phyloP scores from a whole-genome alignment of 192 early-diverging fungal genomes.

The Diversispora epigaea region DNA sequence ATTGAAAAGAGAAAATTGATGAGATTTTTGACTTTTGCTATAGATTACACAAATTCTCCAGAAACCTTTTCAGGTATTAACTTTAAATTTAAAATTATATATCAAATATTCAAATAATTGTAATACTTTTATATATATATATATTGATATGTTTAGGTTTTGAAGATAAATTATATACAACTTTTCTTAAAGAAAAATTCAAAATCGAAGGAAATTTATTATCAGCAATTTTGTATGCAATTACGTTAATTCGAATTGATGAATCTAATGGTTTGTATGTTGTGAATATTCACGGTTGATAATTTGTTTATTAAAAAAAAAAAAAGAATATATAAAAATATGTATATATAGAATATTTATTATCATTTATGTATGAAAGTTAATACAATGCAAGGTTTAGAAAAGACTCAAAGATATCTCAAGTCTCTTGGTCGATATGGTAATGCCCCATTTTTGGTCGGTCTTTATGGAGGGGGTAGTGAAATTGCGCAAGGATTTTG shows the following conservation, averaged over 20 bases:
- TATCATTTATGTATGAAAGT: no score
- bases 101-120: background rate
- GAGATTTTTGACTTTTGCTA: slow-evolving; percentile 75
- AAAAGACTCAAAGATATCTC: slow-evolving; percentile 63
- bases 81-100: background rate
- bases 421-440: slow-evolving; percentile 84
- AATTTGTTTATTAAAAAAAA: background rate
- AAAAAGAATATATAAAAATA: no score
- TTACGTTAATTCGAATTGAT: slow-evolving; percentile 51
- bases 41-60: slow-evolving; percentile 48
- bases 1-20: slow-evolving; percentile 90
- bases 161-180: slow-evolving; percentile 39
- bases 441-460: slow-evolving; percentile 74
- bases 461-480: slow-evolving; percentile 85
- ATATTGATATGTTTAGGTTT: slow-evolving; percentile 39
- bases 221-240: slow-evolving; percentile 62
- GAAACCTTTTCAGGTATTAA: slow-evolving; percentile 39
- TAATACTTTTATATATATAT: background rate
- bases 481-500: slow-evolving; percentile 92
- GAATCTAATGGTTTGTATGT: slow-evolving; percentile 36
- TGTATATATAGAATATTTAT: no score
- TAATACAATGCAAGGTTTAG: slow-evolving; percentile 64
- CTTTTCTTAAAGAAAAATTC: slow-evolving; percentile 56
- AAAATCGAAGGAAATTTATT: slow-evolving; percentile 62
- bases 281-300: slow-evolving; percentile 7